A percentile compares a stretch with the other conserved stretches of the same genome.
Conservation (phyloP, 2,329 filamentous ascomycete species). For the Monosporascus sp. region DNA sequence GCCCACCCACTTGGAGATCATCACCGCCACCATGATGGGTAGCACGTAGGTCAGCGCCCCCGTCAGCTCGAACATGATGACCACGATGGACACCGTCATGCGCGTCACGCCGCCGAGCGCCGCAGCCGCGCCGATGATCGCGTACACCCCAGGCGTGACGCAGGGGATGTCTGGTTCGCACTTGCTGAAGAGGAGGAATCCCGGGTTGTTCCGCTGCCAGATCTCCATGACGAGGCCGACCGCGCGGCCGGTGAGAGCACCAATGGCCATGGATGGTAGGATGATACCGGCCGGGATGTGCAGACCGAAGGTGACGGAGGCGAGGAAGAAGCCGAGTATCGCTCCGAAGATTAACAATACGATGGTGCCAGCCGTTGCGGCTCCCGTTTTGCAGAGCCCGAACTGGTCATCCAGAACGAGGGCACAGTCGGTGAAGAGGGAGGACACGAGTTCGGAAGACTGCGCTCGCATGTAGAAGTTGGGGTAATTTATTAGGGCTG, state of each 20-base stretch:
- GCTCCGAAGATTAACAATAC: constrained; percentile 78
- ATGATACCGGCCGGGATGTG: constrained; percentile 95
- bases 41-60: constrained; percentile 94
- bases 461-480: constrained; percentile 96
- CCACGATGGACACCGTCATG: constrained; percentile 96
- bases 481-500: constrained; percentile 87
- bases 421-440: constrained; percentile 86
- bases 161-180: constrained; percentile 85
- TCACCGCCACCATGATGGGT: constrained; percentile 97
- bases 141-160: constrained; percentile 91
- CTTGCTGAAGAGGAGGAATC: constrained; percentile 69
- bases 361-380: constrained; percentile 76
- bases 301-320: constrained; percentile 85
- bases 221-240: constrained; percentile 87
- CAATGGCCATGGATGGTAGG: constrained; percentile 92
- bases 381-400: constrained; percentile 82
- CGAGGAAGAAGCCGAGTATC: constrained; percentile 76
- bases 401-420: constrained; percentile 79
- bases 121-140: constrained; percentile 90
- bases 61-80: constrained; percentile 99
- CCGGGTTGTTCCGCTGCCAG: constrained; percentile 73
- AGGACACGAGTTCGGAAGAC: constrained; percentile 83
- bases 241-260: constrained; percentile 82
- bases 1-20: constrained; percentile 97
- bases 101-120: constrained; percentile 90